Conservation (phyloP, 306 rosid species). For the Aeschynomene evenia region DNA sequence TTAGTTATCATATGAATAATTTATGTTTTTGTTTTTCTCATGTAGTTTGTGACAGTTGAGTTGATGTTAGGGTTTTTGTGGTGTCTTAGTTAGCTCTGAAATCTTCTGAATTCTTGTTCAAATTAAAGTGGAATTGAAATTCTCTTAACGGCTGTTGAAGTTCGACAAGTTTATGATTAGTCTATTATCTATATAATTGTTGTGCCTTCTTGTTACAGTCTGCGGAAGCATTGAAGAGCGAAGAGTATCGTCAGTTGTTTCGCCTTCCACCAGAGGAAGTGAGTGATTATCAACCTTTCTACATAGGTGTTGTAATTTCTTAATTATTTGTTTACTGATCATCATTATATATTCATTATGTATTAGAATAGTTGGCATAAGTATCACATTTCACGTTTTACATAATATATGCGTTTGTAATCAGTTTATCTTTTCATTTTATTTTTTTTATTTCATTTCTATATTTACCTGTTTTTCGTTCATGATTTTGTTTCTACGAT, state of each 20-base stretch:
- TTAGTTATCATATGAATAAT: background rate
- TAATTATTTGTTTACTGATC: background rate
- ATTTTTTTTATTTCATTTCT: no score
- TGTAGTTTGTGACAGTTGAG: background rate
- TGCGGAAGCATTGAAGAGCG: conserved; percentile 60
- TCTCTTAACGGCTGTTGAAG: background rate
- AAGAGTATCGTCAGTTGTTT: conserved; percentile 93
- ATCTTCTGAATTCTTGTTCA: background rate
- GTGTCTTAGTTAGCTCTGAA: background rate
- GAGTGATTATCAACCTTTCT: conserved; percentile 42
- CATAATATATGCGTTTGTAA: background rate
- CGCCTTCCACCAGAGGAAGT: conserved; percentile 90
- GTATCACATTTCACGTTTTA: background rate
- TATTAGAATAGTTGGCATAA: conserved; percentile 14
- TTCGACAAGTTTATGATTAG: background rate
- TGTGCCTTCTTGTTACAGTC: conserved; percentile 41
- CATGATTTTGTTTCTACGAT: background rate
- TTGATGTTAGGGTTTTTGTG: conserved; percentile 1
- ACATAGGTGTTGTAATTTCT: background rate
- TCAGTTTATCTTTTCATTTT: conserved; percentile 1
- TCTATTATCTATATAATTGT: background rate
- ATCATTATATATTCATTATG: no score
- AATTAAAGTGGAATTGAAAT: conserved; percentile 1
- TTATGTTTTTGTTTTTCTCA: background rate
- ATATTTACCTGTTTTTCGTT: background rate